Conservation (phyloP, 2,329 filamentous ascomycete genomes). For the Tolypocladium tundrense region DNA sequence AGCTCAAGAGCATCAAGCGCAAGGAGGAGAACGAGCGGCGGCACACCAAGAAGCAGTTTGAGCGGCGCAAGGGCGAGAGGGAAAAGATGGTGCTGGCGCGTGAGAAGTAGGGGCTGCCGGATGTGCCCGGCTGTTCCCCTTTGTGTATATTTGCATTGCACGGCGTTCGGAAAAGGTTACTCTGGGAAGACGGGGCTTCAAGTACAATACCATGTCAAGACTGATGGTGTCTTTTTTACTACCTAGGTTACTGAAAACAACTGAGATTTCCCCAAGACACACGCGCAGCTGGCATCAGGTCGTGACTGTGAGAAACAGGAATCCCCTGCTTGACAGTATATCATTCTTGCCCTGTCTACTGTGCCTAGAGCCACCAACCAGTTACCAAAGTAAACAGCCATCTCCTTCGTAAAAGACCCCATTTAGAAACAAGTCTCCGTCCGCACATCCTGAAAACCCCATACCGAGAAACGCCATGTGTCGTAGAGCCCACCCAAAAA, state of each 20-base stretch:
- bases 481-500: background rate
- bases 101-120: conserved; percentile 35
- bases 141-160: background rate
- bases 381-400: background rate
- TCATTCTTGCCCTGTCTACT: background rate
- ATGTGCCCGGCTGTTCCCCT: background rate
- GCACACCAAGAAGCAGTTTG: conserved; percentile 75
- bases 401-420: background rate
- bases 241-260: background rate
- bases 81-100: conserved; percentile 82
- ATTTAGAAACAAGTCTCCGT: background rate
- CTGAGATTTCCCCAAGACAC: background rate
- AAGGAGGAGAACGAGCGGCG: conserved; percentile 90
- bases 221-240: background rate
- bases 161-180: background rate
- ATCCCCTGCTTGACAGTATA: background rate
- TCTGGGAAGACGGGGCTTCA: background rate
- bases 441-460: background rate
- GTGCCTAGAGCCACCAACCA: background rate
- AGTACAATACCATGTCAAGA: background rate
- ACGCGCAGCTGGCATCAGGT: background rate
- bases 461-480: background rate
- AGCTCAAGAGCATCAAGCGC: conserved; percentile 78
- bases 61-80: conserved; percentile 65
- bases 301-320: background rate